A percentile compares a stretch with the other conserved stretches of the same genome.
phyloP scores from a whole-genome alignment of 2,329 filamentous ascomycete genomes.

The Laburnicola sp. region DNA sequence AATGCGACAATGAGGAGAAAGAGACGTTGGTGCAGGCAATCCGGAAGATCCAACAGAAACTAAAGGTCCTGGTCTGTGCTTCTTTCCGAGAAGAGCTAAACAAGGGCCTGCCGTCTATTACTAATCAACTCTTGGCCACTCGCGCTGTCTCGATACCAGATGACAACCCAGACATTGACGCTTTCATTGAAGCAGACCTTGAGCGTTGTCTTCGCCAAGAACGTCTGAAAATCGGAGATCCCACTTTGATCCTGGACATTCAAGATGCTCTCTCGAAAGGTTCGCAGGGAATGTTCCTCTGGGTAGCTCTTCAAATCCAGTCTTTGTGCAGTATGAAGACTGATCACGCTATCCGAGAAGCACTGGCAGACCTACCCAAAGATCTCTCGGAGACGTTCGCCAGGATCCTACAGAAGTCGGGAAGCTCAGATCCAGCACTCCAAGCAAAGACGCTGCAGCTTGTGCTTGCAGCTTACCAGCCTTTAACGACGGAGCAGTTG shows the following conservation, averaged over 20 bases:
- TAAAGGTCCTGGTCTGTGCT: conserved; percentile 26
- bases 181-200: conserved; percentile 33
- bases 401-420: conserved; percentile 25
- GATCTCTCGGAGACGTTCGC: conserved; percentile 20
- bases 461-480: conserved; percentile 32
- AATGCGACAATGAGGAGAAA: conserved; percentile 27
- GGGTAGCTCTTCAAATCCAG: conserved; percentile 27
- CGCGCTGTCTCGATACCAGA: conserved; percentile 23
- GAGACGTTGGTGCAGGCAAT: conserved; percentile 21
- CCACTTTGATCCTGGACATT: conserved; percentile 29
- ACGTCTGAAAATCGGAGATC: conserved; percentile 25
- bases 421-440: conserved; percentile 16
- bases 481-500: conserved; percentile 42
- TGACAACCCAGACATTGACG: conserved; percentile 23
- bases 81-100: conserved; percentile 28
- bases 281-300: conserved; percentile 32
- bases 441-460: conserved; percentile 39
- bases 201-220: conserved; percentile 19
- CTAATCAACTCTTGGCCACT: conserved; percentile 1
- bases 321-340: conserved; percentile 40
- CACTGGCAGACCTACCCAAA: conserved; percentile 20
- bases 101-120: conserved; percentile 6
- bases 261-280: conserved; percentile 24
- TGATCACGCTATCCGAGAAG: conserved; percentile 41
- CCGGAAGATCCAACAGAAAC: conserved; percentile 23